phyloP scores from a whole-genome alignment of 352 stramenopile genomes.

The Phytophthora aleatoria region DNA sequence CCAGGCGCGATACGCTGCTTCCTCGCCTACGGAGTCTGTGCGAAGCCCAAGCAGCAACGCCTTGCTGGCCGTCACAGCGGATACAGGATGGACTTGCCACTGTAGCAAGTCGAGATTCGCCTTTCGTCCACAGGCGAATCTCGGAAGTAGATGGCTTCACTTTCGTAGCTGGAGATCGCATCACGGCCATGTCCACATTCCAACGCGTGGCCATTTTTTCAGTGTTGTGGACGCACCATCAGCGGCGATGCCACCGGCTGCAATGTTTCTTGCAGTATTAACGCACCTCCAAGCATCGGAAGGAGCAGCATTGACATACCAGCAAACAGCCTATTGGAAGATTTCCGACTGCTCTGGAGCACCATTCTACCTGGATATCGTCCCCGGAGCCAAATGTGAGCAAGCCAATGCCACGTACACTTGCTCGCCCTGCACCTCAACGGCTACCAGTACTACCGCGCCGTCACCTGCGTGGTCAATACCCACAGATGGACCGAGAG shows the following conservation, averaged over 20 bases:
- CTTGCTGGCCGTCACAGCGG: background rate
- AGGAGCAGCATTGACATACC: background rate
- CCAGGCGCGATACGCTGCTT: too few species aligned
- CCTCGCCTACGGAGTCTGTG: too few species aligned
- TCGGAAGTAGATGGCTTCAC: slow-evolving; percentile 8
- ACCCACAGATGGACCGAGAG: background rate
- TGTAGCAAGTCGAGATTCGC: slow-evolving; percentile 1
- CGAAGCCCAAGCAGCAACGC: too few species aligned
- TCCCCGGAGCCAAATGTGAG: background rate
- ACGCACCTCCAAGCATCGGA: background rate
- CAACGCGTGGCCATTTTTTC: too few species aligned
- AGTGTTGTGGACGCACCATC: background rate
- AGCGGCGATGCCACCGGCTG: background rate
- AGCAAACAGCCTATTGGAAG: background rate
- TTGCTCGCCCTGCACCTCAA: background rate
- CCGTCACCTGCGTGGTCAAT: background rate
- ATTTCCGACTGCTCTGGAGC: background rate
- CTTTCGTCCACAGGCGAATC: background rate
- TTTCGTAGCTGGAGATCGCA: background rate
- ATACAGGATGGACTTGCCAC: slow-evolving; percentile 7
- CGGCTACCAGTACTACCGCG: background rate
- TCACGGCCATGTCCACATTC: too few species aligned
- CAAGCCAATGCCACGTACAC: background rate
- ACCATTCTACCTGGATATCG: background rate
- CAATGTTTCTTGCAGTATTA: slow-evolving; percentile 3